These are phyloP conservation scores for Tolypocladium tropicale DNA, from an alignment of 2,329 filamentous ascomycete genomes.

Conservation along the genomic window DNA sequence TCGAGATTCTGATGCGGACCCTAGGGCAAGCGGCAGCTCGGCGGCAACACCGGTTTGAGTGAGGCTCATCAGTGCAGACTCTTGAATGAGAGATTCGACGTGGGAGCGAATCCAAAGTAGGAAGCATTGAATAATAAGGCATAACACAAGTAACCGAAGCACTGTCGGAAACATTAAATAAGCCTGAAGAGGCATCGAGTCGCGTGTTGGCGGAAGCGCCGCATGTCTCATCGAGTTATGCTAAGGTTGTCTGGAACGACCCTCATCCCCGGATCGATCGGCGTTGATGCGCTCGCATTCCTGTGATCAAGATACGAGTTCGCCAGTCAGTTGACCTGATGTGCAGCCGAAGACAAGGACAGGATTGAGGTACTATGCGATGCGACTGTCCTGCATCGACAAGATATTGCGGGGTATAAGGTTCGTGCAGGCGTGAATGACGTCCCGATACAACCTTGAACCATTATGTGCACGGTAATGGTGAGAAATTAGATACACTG, in stretches of 20 bases:
- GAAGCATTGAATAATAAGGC: not conserved
- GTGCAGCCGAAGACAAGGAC: too few relatives aligned
- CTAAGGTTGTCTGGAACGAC: not conserved
- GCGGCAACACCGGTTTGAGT: not conserved
- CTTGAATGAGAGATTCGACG: not conserved
- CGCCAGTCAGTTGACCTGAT: too few relatives aligned
- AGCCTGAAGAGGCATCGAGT: not conserved
- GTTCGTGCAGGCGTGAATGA: not conserved
- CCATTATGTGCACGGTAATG: too few relatives aligned
- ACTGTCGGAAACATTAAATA: not conserved
- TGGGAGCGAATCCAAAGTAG: too few relatives aligned
- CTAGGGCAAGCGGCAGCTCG: not conserved
- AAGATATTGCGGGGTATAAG: not conserved
- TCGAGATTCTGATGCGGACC: not conserved
- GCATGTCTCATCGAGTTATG: not conserved
- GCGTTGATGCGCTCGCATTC: not conserved
- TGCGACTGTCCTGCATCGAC: not conserved
- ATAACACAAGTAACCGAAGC: not conserved
- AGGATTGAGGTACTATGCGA: too few relatives aligned
- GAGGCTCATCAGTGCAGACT: not conserved
- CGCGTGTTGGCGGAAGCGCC: not conserved
- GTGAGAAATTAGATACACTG: too few relatives aligned
- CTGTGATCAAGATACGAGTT: too few relatives aligned
- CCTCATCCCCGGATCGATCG: not conserved
- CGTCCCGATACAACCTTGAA: not conserved